A percentile compares a stretch with the other conserved stretches of the same genome.
These are phyloP conservation scores for Coniella lustricola DNA, from an alignment of 2,329 filamentous ascomycete genomes.

Conservation along the genomic window DNA sequence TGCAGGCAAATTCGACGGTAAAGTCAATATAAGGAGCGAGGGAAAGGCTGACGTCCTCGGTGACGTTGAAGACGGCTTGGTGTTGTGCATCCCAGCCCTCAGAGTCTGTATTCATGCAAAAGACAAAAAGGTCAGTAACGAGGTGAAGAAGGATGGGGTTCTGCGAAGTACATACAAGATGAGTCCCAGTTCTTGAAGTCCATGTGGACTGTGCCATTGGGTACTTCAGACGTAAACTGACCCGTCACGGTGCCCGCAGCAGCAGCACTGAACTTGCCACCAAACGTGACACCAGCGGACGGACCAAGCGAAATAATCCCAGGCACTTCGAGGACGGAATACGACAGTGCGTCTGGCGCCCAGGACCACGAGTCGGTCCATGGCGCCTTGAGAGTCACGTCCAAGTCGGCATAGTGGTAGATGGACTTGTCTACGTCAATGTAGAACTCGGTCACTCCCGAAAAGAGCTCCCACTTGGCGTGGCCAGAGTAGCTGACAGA, in stretches of 20 bases:
- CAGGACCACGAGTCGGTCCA: conserved; percentile 17
- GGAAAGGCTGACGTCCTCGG: conserved; percentile 7
- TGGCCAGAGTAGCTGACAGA: conserved; percentile 20
- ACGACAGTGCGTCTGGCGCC: conserved; percentile 8
- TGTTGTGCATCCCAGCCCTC: conserved; percentile 8
- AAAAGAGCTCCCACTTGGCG: conserved; percentile 18
- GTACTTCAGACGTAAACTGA: conserved; percentile 9
- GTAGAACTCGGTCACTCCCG: conserved; percentile 18
- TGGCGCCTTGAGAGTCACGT: conserved; percentile 16
- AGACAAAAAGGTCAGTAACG: background rate
- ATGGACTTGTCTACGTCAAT: conserved; percentile 20
- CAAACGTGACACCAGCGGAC: conserved; percentile 13
- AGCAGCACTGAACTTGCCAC: conserved; percentile 3
- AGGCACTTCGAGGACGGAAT: conserved; percentile 18
- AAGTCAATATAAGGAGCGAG: conserved; percentile 13
- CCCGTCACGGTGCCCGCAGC: conserved; percentile 4
- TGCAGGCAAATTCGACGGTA: conserved; percentile 15
- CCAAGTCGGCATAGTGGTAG: conserved; percentile 16
- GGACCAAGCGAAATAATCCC: conserved; percentile 14
- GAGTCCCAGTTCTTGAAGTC: conserved; percentile 11
- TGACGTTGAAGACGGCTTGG: conserved; percentile 5
- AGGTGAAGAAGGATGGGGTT: background rate
- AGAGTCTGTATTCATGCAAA: background rate
- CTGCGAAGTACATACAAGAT: conserved; percentile 3
- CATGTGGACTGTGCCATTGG: conserved; percentile 13